Base-by-base conservation (phyloP, 345 rosid genomes). In the Syzygium oleosum region DNA sequence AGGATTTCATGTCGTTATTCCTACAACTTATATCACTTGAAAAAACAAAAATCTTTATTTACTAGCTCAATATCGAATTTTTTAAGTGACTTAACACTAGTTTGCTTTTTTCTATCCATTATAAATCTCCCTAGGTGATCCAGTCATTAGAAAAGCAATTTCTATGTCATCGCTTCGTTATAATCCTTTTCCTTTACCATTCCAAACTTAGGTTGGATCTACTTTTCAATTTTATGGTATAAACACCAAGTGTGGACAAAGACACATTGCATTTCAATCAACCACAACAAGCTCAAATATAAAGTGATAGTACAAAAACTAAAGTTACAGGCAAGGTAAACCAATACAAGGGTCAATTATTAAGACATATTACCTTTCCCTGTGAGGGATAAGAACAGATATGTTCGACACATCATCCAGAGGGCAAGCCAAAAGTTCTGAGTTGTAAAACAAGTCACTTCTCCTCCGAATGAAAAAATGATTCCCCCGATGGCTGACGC, bases 381-480 rank as follows among this genome's bases (percentile, higher is more conserved):
- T 93, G 86, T 97, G 99, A 46, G 98, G 96, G 91, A 97, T 92
- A 89, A 96, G 93, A 86, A 94, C 91, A 3, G 91, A 92, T 54
- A 94, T 95, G 88, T 92, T 92, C 38, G 96, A 93, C 65, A 90
- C 88, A 68, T 95, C 89, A 88, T 94, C 93, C 85, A 96, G 90
- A 5, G 96, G 92, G 88, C 98, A 96, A 61, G 95, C 98, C 38
- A 97, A 61, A 61, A 97, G 31, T 87, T 96, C 98, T 73, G 99
- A 95, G 88, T 97, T 97, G 94, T 93, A 97, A 88, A 94, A 91
- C 80, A 95, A 94, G 77, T 93, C 93, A 84, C 94, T 97, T 89
- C 99, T 95, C 89, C 94, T 92, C 91, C 65, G 91, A 63, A 97
- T 93, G 85, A 96, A 94, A 89, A 97, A 97, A 92, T 96, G 96